phyloP scores from a whole-genome alignment of 2,329 filamentous ascomycete species.

The Parastagonospora nodorum region DNA sequence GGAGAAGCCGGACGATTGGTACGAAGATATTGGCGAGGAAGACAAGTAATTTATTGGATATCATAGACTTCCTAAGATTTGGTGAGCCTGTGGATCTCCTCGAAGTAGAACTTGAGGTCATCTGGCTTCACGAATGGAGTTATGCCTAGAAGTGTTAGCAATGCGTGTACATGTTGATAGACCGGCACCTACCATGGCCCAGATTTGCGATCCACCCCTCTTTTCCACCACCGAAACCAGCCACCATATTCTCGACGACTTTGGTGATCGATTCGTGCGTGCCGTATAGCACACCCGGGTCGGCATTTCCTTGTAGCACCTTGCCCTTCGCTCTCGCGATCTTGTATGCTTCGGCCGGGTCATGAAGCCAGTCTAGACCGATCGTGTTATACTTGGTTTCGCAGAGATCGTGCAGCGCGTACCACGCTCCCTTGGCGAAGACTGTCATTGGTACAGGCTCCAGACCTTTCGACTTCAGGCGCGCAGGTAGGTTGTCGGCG shows the following conservation, averaged over 20 bases:
- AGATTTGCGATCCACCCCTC: slow-evolving; percentile 97
- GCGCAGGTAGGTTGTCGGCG: slow-evolving; percentile 75
- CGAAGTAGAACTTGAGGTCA: slow-evolving; percentile 88
- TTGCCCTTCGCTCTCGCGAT: slow-evolving; percentile 72
- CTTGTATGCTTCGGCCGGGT: slow-evolving; percentile 80
- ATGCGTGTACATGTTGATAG: no score
- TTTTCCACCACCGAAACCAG: slow-evolving; percentile 81
- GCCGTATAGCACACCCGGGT: slow-evolving; percentile 91
- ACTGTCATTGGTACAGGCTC: slow-evolving; percentile 94
- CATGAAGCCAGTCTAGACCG: slow-evolving; percentile 92
- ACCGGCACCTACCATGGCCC: slow-evolving; percentile 74
- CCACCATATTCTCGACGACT: slow-evolving; percentile 83
- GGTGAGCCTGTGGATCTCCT: slow-evolving; percentile 73
- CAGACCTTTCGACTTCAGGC: slow-evolving; percentile 73
- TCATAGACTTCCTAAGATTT: slow-evolving; percentile 11
- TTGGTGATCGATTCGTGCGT: slow-evolving; percentile 78
- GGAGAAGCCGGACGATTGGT: slow-evolving; percentile 75
- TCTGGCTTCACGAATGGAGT: slow-evolving; percentile 95
- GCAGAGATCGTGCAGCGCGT: slow-evolving; percentile 86
- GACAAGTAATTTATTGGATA: slow-evolving; percentile 9
- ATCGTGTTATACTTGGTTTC: slow-evolving; percentile 91
- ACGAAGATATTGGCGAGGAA: slow-evolving; percentile 45
- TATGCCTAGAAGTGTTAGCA: slow-evolving; percentile 66
- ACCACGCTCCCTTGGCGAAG: slow-evolving; percentile 98
- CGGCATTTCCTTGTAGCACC: slow-evolving; percentile 93